Evolutionary conservation across 2,329 filamentous ascomycete genomes (phyloP), one percentile per base, ranked within the genome.

Genomic region (Verticillium nonalfalfae): DNA sequence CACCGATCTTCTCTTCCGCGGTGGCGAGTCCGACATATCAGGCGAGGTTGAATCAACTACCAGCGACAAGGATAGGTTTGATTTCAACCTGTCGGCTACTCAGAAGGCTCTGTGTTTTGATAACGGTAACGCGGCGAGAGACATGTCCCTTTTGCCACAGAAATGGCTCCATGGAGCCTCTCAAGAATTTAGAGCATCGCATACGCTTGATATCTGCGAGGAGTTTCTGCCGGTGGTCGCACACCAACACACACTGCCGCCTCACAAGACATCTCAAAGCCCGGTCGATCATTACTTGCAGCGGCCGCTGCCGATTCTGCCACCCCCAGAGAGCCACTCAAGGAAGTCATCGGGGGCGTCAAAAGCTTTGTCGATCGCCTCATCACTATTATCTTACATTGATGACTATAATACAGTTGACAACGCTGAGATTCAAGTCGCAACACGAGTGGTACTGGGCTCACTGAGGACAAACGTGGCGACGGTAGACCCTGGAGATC

Each of bases 121-220:
- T 31, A 5, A 31, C 4, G 26, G 26, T 31, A 31, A 31, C 26
- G 4, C 26, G 26, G 4, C 5, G 26, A 31, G 26, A 31, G 26
- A 31, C 26, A 31, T 6, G 18, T 11, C 7, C 13, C 7, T 18
- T 7, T 9, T 7, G 10, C 21, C 3, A 9, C 5, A 7, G 11
- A 13, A 13, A 52, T 10, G 26, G 10, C 5, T 10, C 6, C 7
- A 18, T 7, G 18, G 18, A 4, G 4, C 18, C n/a, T 11, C 18
- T 13, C 18, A 18, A 52, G 45, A 21, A 26, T 0, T 9, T 2
- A 52, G 10, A 4, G 10, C 10, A n/a, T 68, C 68, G 57, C 70
- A 69, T 59, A 68, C 69, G 11, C 69, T 75, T 50, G 68, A 72
- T 33, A 71, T 69, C 57, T 70, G 72, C 11, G 70, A 74, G 3